These are phyloP conservation scores for Boletus rubescentipes DNA, from an alignment of 768 basidiomycete genomes.

Conservation along the genomic window DNA sequence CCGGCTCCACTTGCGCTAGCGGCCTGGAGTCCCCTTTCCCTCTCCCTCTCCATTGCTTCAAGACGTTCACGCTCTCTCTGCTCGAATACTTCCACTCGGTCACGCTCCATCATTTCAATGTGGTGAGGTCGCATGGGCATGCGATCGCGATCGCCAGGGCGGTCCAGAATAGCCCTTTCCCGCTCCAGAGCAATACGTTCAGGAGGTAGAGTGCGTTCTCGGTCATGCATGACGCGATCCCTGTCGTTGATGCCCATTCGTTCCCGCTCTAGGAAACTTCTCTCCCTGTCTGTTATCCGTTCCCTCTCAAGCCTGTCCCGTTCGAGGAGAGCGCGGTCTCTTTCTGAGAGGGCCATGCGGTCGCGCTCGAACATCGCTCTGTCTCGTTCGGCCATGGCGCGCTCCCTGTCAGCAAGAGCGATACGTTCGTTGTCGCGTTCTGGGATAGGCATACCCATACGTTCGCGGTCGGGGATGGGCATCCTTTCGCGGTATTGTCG, in stretches of 20 bases:
- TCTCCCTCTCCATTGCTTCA: conserved; percentile 30
- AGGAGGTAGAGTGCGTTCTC: conserved; percentile 18
- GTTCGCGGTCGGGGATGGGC: conserved; percentile 22
- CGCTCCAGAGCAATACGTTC: conserved; percentile 22
- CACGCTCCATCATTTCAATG: conserved; percentile 25
- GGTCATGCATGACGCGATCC: conserved; percentile 26
- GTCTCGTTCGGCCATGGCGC: conserved; percentile 22
- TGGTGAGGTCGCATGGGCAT: conserved; percentile 20
- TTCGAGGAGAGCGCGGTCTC: conserved; percentile 23
- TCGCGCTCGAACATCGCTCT: conserved; percentile 25
- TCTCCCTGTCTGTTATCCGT: conserved; percentile 22
- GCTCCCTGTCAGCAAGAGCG: conserved; percentile 21
- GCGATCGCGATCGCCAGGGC: conserved; percentile 27
- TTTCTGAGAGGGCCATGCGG: conserved; percentile 16
- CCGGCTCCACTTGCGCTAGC: conserved; percentile 1
- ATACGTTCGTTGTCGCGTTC: conserved; percentile 26
- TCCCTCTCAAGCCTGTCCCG: conserved; percentile 26
- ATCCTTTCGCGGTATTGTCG: conserved; percentile 30
- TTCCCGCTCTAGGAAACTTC: conserved; percentile 23
- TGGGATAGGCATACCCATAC: conserved; percentile 16
- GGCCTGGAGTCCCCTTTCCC: conserved; percentile 27
- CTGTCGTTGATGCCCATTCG: conserved; percentile 24
- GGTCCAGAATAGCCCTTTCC: conserved; percentile 23
- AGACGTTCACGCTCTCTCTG: conserved; percentile 33
- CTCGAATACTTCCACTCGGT: conserved; percentile 31